These are phyloP conservation scores for Dendrostoma leiphaemia DNA, from an alignment of 2,329 filamentous ascomycete species.

Conservation along the genomic window DNA sequence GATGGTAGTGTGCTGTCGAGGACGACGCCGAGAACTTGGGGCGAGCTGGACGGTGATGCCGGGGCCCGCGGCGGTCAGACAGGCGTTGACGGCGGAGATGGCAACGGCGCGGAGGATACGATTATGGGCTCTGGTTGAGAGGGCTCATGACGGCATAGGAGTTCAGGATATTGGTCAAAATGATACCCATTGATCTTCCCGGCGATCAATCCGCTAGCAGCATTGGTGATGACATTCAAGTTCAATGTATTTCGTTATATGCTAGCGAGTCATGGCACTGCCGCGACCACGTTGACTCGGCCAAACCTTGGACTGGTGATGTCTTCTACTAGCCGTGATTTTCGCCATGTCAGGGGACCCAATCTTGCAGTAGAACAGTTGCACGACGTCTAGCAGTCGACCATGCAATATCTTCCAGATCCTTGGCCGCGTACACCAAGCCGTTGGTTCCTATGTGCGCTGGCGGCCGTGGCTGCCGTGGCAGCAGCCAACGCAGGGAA, in stretches of 20 bases:
- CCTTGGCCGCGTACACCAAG: not conserved
- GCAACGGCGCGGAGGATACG: conserved; percentile 19
- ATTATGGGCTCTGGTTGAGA: conserved; percentile 23
- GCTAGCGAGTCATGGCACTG: not conserved
- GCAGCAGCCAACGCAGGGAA: too few relatives aligned
- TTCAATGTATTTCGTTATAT: too few relatives aligned
- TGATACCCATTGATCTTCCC: conserved; percentile 11
- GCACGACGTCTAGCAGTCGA: not conserved
- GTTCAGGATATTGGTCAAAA: not conserved
- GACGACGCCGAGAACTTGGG: conserved; percentile 35
- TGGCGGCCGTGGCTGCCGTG: too few relatives aligned
- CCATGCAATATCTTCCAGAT: not conserved
- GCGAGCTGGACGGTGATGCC: conserved; percentile 25
- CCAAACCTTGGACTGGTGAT: not conserved
- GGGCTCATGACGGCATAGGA: not conserved
- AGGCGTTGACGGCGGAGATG: conserved; percentile 21
- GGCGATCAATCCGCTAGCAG: too few relatives aligned
- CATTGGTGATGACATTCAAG: too few relatives aligned
- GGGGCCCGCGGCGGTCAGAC: not conserved
- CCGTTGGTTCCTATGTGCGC: not conserved
- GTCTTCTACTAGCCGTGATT: not conserved
- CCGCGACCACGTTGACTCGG: not conserved
- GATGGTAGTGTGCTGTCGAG: conserved; percentile 27
- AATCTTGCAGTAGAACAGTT: not conserved
- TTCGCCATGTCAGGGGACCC: not conserved